These are phyloP conservation scores for Boletus vinaceobasis DNA, from an alignment of 768 basidiomycete genomes.

Conservation along the genomic window DNA sequence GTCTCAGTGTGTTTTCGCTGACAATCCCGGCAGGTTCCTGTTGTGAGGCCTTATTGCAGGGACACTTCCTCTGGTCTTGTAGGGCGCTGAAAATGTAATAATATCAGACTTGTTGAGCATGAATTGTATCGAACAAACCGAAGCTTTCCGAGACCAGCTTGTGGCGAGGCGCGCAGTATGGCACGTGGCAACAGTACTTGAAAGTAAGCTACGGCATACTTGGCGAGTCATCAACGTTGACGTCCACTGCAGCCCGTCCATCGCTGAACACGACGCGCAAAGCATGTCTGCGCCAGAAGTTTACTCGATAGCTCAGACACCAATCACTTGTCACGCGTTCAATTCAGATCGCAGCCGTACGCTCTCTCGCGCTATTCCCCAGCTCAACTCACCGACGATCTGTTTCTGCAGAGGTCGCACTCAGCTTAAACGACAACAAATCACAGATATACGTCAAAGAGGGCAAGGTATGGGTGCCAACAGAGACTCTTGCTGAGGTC, in stretches of 20 bases:
- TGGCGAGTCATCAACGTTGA: not conserved
- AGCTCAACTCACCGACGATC: conserved; percentile 4
- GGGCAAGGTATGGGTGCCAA: conserved; percentile 64
- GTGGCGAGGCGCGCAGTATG: not conserved
- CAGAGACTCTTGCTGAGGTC: conserved; percentile 86
- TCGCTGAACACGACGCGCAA: not conserved
- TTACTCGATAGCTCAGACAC: conserved; percentile 72
- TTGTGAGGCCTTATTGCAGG: no score
- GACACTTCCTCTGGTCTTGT: not conserved
- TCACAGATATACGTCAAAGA: conserved; percentile 73
- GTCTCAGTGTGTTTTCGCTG: not conserved
- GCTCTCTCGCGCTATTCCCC: conserved; percentile 30
- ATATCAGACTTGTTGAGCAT: not conserved
- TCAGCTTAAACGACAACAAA: conserved; percentile 88
- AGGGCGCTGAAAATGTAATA: not conserved
- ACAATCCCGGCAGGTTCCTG: no score
- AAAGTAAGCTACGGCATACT: not conserved
- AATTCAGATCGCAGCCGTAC: conserved; percentile 82
- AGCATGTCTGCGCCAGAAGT: conserved; percentile 72
- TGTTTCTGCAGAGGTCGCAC: conserved; percentile 68
- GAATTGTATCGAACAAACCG: not conserved
- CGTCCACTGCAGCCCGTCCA: not conserved
- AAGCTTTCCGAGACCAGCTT: not conserved
- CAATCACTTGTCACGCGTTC: conserved; percentile 89
- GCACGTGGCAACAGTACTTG: conserved; percentile 4